phyloP scores from a whole-genome alignment of 2,329 filamentous ascomycete genomes.

The Gnomoniopsis smithogilvyi region DNA sequence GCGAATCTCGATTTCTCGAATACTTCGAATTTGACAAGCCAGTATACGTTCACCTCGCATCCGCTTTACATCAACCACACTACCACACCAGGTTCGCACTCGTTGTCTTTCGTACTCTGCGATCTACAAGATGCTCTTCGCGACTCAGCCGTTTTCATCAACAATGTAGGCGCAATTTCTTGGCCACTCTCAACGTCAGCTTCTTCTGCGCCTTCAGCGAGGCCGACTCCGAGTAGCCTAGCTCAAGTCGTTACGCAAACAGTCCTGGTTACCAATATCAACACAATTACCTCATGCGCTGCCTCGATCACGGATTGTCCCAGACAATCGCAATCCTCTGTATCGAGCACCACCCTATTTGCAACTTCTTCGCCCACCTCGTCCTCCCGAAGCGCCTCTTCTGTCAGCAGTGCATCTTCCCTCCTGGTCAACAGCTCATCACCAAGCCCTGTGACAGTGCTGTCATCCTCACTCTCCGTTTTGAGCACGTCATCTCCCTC shows the following conservation, averaged over 20 bases:
- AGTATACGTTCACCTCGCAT: background rate
- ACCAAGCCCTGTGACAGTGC: no score
- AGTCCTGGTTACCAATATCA: background rate
- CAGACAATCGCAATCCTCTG: background rate
- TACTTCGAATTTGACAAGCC: background rate
- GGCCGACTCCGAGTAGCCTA: background rate
- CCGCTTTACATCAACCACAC: background rate
- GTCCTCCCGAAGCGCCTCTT: background rate
- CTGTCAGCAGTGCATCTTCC: background rate
- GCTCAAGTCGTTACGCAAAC: background rate
- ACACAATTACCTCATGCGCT: background rate
- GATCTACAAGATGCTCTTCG: background rate
- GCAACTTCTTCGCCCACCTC: background rate
- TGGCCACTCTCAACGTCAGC: background rate
- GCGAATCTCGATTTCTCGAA: background rate
- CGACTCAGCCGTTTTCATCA: background rate
- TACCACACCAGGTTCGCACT: background rate
- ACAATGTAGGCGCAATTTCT: background rate
- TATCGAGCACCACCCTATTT: background rate
- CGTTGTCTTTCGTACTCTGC: background rate
- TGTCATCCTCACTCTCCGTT: no score
- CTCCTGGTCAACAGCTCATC: no score
- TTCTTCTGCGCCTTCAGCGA: background rate
- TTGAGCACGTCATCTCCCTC: no score
- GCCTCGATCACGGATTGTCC: background rate